Conservation (phyloP, 306 rosid genomes). For the Astragalus membranaceus region DNA sequence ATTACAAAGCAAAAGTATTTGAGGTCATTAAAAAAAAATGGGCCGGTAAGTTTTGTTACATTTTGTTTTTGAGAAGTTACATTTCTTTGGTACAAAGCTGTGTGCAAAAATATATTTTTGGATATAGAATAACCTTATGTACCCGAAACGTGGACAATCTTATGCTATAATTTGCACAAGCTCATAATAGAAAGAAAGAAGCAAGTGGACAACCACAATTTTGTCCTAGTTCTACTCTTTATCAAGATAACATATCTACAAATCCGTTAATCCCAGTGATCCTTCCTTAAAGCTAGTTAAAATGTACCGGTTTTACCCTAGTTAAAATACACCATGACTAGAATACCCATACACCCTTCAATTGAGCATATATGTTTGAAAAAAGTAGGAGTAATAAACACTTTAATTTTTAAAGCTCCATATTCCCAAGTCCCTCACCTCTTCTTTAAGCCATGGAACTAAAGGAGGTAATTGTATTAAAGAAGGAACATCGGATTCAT, state of each 20-base stretch:
- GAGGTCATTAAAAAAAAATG: too few species aligned
- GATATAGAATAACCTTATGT: neutral
- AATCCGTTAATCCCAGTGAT: neutral
- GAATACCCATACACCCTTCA: neutral
- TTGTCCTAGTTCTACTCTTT: slow-evolving; percentile 20
- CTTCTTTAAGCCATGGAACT: slow-evolving; percentile 34
- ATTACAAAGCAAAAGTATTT: too few species aligned
- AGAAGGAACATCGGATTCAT: neutral
- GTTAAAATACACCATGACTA: slow-evolving; percentile 9
- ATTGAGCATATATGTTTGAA: neutral
- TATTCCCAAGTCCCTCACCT: slow-evolving; percentile 9
- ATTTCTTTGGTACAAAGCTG: neutral
- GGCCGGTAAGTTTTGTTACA: neutral
- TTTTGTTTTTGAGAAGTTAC: neutral
- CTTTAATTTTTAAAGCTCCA: neutral
- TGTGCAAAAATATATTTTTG: neutral
- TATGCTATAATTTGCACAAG: neutral
- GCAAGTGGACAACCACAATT: slow-evolving; percentile 26
- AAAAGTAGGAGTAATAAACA: neutral
- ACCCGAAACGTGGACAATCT: neutral
- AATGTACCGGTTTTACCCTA: neutral
- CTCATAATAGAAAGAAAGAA: neutral
- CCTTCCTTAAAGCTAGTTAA: neutral
- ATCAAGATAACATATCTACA: slow-evolving; percentile 15
- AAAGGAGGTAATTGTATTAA: neutral